These are phyloP conservation scores for Penicillium palitans DNA, from an alignment of 2,329 filamentous ascomycete species.

Conservation along the genomic window DNA sequence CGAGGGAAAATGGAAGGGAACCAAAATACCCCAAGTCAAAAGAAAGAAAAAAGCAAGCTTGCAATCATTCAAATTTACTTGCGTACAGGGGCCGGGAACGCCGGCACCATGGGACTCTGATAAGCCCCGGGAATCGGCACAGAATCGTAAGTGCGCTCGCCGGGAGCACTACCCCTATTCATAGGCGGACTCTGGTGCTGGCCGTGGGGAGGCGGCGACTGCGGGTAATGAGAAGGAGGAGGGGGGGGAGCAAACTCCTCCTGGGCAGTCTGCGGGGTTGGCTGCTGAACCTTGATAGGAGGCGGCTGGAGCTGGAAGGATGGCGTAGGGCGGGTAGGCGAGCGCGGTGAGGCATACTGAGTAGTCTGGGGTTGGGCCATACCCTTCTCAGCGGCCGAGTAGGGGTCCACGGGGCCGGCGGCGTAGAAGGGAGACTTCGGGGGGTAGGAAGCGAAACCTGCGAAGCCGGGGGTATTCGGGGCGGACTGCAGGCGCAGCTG, in stretches of 20 bases:
- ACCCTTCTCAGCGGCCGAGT: constrained; percentile 55
- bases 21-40: not conserved
- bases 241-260: constrained; percentile 57
- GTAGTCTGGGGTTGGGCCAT: constrained; percentile 43
- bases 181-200: constrained; percentile 47
- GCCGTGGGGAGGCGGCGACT: constrained; percentile 29
- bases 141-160: constrained; percentile 79
- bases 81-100: constrained; percentile 34
- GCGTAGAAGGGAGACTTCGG: constrained; percentile 51
- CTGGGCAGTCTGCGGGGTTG: constrained; percentile 69
- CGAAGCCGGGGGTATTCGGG: constrained; percentile 88
- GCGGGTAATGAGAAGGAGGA: constrained; percentile 31
- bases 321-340: constrained; percentile 58
- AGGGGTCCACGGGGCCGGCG: constrained; percentile 42
- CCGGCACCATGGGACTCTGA: constrained; percentile 50
- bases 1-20: not conserved
- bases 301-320: constrained; percentile 86
- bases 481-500: constrained; percentile 82
- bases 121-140: constrained; percentile 92
- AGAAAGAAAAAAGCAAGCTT: not conserved
- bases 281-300: constrained; percentile 72
- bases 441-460: constrained; percentile 57
- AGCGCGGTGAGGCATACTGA: constrained; percentile 62
- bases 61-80: constrained; percentile 16
- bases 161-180: constrained; percentile 69